Evolutionary conservation across 2,329 filamentous ascomycete species (phyloP), one percentile per base, ranked within the genome.

Genomic region (Xylaria sp.): DNA sequence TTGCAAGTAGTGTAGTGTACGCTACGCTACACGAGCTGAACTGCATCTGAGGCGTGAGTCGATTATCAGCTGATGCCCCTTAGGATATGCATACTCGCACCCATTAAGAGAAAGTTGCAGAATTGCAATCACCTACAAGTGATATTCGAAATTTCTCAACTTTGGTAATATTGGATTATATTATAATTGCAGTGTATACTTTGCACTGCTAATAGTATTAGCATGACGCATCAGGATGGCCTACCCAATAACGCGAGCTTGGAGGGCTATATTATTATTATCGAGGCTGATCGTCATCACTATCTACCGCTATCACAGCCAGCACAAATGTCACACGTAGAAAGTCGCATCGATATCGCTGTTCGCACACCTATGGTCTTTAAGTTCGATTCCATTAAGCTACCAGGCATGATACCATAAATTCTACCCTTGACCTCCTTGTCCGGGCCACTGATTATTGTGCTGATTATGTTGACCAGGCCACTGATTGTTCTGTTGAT

Each of bases 401-500:
- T 54, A 36, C 59, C 25, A 63, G 43, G 3, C 46, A 48, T 46
- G 48, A 58, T 18, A 55, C 43, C 48, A 57, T 15, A 57, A 64
- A 43, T 55, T 51, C 66, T 77, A 78, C 46, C 75, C 75, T 55
- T 69, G 73, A 43, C 75, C 71, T 43, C 73, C 73, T 65, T 73
- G 74, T 5, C 74, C 72, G 23, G 76, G 69, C 76, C 76, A 78
- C 23, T 75, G 72, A 13, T 68, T 70, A 33, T 71, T 67, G 25
- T 69, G 63, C 18, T 76, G 76, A 13, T 64, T 52, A 12, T 74
- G 70, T 51, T 76, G 75, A 10, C 73, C 69, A 33, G 36, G 25
- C 63, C 66, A 64, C 54, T 72, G 70, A 20, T 57, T 61, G 41
- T 79, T 80, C 68, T 82, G 82, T 60, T 81, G 80, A 15, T 62